phyloP scores from a whole-genome alignment of 2,329 filamentous ascomycete genomes.

The Rhinocladiella mackenziei region DNA sequence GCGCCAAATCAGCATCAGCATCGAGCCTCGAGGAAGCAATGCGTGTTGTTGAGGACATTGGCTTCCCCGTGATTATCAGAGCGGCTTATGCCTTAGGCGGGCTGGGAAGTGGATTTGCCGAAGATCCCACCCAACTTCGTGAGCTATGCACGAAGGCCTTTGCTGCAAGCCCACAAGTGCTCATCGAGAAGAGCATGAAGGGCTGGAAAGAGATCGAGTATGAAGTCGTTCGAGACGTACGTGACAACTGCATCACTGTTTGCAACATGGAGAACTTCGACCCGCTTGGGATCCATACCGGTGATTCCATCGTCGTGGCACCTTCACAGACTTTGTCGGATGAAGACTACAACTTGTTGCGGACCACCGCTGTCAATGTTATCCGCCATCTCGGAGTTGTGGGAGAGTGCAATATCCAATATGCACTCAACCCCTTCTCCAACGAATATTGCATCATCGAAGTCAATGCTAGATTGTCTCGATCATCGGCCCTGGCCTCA shows the following conservation, averaged over 20 bases:
- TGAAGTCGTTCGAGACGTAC: slow-evolving; percentile 90
- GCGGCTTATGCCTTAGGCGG: slow-evolving; percentile 95
- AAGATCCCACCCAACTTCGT: slow-evolving; percentile 75
- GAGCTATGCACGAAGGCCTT: slow-evolving; percentile 94
- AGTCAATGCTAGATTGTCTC: slow-evolving; percentile 91
- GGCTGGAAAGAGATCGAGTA: slow-evolving; percentile 99
- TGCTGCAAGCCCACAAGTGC: slow-evolving; percentile 87
- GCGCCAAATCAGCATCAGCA: slow-evolving; percentile 92
- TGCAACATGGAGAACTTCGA: slow-evolving; percentile 99
- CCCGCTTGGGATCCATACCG: slow-evolving; percentile 93
- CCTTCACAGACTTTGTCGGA: slow-evolving; percentile 95
- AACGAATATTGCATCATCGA: slow-evolving; percentile 98
- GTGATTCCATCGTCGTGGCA: slow-evolving; percentile 96
- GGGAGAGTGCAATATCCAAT: slow-evolving; percentile 98
- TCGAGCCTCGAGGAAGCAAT: slow-evolving; percentile 84
- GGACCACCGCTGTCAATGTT: slow-evolving; percentile 93
- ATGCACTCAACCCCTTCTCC: slow-evolving; percentile 91
- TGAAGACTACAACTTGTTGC: slow-evolving; percentile 98
- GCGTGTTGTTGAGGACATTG: slow-evolving; percentile 81
- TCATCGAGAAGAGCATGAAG: slow-evolving; percentile 98
- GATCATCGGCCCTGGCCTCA: slow-evolving; percentile 91
- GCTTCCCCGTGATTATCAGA: slow-evolving; percentile 94
- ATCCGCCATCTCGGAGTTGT: slow-evolving; percentile 96
- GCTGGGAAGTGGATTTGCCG: slow-evolving; percentile 89
- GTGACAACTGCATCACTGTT: slow-evolving; percentile 98